Base-by-base conservation (phyloP, 2,329 filamentous ascomycete species). In the Trichoderma sp. region DNA sequence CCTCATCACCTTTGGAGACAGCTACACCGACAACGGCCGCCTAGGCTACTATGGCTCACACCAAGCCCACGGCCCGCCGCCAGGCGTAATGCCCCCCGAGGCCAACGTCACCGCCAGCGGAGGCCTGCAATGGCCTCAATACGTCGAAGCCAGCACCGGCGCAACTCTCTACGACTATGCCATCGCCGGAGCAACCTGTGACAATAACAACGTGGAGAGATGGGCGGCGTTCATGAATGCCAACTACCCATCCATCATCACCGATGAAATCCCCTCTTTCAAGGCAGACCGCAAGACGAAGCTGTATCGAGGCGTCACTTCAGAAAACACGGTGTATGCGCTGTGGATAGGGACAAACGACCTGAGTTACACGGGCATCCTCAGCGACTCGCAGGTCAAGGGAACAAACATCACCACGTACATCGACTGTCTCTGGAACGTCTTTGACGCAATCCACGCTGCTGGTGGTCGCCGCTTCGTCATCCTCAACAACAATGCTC, bases 291-390 rank as follows among this genome's bases (percentile, higher is more conserved):
- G 73, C 9, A 79, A 74, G 59, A 73, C 77, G 64, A 73, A 77
- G 7, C 47, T 70, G 17, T 83, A 81, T 68, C 74, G 76, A 0
- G 71, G 79, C 68, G 76, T 81, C 48, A 81, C 79, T 2, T 70
- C 82, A 1, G 76, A 83, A 34, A 86, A 87, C 67, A 91, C 90
- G 0, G 86, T 91, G 2, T 93, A 92, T 72, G 82, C 86, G 0
- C 83, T 93, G 62, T 93, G 89, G 89, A 92, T 93, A 70, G 91
- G 91, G 3, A 92, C 90, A 28, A 94, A 94, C 72, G 91, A 94
- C 72, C 78, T 94, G 12, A 90, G 90, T 26, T 81, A 79, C 63
- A 76, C 81, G 57, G 88, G 83, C 10, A 89, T 93, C 72, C 74
- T 93, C 39, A 86, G 83, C 4, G 89, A 92, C 73, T 81, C 80